Conservation (phyloP, 2,329 filamentous ascomycete species). For the Coniochaeta pulveracea region DNA sequence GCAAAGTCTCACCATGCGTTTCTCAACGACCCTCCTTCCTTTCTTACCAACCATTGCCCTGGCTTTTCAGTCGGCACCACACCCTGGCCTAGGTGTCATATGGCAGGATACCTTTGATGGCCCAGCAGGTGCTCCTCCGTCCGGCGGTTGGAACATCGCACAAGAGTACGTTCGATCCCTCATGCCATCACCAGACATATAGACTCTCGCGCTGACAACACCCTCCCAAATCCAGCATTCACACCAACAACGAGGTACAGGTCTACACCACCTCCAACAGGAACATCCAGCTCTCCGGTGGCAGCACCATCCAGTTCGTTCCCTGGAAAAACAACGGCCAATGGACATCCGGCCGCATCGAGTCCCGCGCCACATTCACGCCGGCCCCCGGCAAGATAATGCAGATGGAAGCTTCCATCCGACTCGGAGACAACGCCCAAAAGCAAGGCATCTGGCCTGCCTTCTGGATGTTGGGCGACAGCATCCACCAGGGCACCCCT, state of each 20-base stretch:
- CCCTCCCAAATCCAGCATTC: conserved; percentile 17
- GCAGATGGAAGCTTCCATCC: conserved; percentile 31
- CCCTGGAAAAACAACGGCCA: conserved; percentile 27
- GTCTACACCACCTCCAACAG: conserved; percentile 31
- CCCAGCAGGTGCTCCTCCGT: conserved; percentile 18
- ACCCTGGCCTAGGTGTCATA: conserved; percentile 24
- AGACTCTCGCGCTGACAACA: neutral
- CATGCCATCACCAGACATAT: neutral
- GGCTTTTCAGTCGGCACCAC: conserved; percentile 25
- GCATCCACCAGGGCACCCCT: conserved; percentile 30
- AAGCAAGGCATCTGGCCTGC: conserved; percentile 49
- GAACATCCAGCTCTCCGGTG: conserved; percentile 40
- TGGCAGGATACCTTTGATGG: conserved; percentile 35
- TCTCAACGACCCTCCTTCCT: conserved; percentile 15
- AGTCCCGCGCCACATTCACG: conserved; percentile 34
- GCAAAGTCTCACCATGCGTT: conserved; percentile 5
- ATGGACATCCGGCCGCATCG: conserved; percentile 46
- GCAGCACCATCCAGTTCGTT: conserved; percentile 37
- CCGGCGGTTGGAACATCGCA: conserved; percentile 29
- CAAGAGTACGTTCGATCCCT: conserved; percentile 9
- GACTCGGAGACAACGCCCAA: conserved; percentile 28
- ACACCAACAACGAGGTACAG: conserved; percentile 40
- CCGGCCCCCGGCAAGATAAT: conserved; percentile 33
- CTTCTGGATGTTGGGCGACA: conserved; percentile 44
- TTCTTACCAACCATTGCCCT: conserved; percentile 16